A percentile compares a stretch with the other conserved stretches of the same genome.
phyloP scores from a whole-genome alignment of 805 yeast genomes.

The Starmerella floris region DNA sequence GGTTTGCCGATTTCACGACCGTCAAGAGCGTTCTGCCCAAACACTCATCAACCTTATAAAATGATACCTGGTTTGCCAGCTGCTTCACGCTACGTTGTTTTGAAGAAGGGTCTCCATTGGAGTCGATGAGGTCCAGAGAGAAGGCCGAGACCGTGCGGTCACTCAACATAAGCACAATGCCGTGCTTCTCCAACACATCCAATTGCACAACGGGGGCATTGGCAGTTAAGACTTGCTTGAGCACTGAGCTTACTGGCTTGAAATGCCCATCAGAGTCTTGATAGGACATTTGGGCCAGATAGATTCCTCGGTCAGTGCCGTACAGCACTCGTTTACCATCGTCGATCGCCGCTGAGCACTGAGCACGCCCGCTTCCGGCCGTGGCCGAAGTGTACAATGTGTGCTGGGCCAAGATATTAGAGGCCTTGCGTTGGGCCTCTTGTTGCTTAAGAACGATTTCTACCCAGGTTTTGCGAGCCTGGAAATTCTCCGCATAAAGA shows the following conservation, averaged over 20 bases:
- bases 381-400: conserved; percentile 33
- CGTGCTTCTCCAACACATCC: conserved; percentile 84
- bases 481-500: conserved; percentile 31
- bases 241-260: conserved; percentile 28
- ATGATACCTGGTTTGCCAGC: conserved; percentile 72
- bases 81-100: conserved; percentile 50
- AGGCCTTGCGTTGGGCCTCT: conserved; percentile 48
- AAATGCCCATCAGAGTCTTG: conserved; percentile 36
- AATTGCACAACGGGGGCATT: conserved; percentile 64
- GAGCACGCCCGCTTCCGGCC: conserved; percentile 22
- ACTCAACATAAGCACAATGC: conserved; percentile 61
- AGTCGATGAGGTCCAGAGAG: conserved; percentile 47
- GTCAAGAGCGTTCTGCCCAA: conserved; percentile 78
- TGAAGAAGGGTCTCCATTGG: conserved; percentile 30
- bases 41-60: conserved; percentile 87
- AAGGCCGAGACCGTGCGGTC: conserved; percentile 73
- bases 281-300: conserved; percentile 59
- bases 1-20: conserved; percentile 70
- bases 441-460: conserved; percentile 75
- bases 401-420: conserved; percentile 67
- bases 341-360: conserved; percentile 60
- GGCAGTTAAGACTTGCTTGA: conserved; percentile 60
- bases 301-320: conserved; percentile 87
- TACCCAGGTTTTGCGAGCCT: conserved; percentile 62
- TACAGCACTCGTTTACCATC: conserved; percentile 83